Base-by-base conservation (phyloP, 2,329 filamentous ascomycete species). In the Phaeosphaeria sp. region DNA sequence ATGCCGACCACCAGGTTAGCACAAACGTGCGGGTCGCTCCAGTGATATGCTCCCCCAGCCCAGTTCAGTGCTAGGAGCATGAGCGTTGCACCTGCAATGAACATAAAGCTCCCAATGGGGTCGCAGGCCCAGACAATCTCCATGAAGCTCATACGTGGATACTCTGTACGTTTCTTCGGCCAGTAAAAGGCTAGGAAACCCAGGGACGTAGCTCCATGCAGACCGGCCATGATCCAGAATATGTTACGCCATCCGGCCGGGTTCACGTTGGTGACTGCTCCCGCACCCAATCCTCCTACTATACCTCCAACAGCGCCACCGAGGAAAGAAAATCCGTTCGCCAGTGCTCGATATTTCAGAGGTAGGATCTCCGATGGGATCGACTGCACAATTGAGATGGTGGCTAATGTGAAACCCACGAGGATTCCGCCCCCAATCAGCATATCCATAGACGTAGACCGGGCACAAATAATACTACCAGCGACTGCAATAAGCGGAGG, bases 161-260 rank as follows among this genome's bases (percentile, higher is more conserved):
- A 69, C 15, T 70, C 65, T 23, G 65, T 64, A 10, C 64, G 54
- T 54, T 72, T 71, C 63, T 67, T 66, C 1, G 70, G 70, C 70
- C 70, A 73, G 53, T 72, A 72, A 11, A 58, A 71, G 66, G 27
- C 79, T 59, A 30, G 85, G 66, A 33, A 36, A 15, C 30, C 30
- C 9, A 86, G 67, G 3, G 78, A 77, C 0, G 82, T 84, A 15
- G 78, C 69, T 7, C 78, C 77, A 59, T 85, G 83, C 59, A 86
- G 81, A 7, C 77, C 83, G 1, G 84, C 83, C 69, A 86, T 84
- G 15, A 86, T 84, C 84, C 84, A 87, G 66, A 85, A 87, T 60
- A 87, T 86, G 61, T 81, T 79, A 1, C 84, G 77, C 84, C 84
- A 87, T 21, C 84, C 84, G 0, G 69, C 73, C 0, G 77, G 60